A percentile compares a stretch with the other conserved stretches of the same genome.
These are phyloP conservation scores for Solanum hybrid DNA, from an alignment of 305 asterid species.

Conservation along the genomic window DNA sequence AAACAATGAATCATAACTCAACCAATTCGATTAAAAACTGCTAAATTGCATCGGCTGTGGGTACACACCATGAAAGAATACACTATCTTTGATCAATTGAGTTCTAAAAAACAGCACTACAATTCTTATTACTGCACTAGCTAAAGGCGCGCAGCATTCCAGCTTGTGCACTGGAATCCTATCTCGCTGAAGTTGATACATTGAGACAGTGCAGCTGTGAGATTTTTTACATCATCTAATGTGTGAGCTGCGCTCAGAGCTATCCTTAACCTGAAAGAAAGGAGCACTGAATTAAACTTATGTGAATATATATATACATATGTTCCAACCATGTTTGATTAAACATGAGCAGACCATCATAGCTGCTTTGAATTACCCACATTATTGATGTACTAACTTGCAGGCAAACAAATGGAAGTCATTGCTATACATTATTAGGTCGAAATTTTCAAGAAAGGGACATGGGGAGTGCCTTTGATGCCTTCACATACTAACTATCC, in stretches of 20 bases:
- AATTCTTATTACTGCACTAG: neutral
- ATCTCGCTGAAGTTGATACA: conserved; percentile 56
- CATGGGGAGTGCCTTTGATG: neutral
- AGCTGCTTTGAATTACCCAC: neutral
- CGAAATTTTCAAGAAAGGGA: neutral
- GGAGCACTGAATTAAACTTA: neutral
- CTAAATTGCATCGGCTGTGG: neutral
- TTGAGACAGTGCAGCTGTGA: conserved; percentile 52
- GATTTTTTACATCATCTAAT: conserved; percentile 62
- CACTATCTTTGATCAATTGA: neutral
- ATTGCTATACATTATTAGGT: neutral
- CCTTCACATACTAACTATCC: neutral
- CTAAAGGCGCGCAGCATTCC: conserved; percentile 53
- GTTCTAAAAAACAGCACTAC: neutral
- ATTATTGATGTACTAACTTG: neutral
- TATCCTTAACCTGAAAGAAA: conserved; percentile 58
- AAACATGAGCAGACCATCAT: neutral
- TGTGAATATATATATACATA: neutral
- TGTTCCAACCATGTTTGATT: neutral
- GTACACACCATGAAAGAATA: neutral
- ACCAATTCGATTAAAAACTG: neutral
- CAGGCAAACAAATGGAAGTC: neutral
- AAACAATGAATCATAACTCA: neutral
- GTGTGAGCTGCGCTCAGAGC: conserved; percentile 92
- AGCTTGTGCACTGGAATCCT: conserved; percentile 20